Evolutionary conservation across 2,329 filamentous ascomycete genomes (phyloP).

Genomic region (Penicillium sp.): DNA sequence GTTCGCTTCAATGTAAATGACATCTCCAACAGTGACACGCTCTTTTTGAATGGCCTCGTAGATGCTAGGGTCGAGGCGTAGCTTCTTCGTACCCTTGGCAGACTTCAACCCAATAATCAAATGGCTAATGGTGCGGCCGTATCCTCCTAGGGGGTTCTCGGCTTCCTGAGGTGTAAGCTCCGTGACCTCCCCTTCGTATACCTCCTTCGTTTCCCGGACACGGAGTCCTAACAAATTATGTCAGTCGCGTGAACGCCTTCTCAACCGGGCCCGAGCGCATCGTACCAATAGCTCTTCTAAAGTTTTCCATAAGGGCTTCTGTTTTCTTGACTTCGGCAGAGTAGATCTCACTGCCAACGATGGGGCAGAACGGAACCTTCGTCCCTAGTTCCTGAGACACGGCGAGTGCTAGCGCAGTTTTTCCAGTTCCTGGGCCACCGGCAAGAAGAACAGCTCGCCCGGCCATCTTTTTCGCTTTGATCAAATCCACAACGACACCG

Average conservation of each 20-base stretch:
- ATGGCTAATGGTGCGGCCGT: constrained; percentile 96
- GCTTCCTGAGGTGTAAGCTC: constrained; percentile 97
- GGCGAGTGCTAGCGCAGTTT: constrained; percentile 92
- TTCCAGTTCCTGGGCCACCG: constrained; percentile 93
- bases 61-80: constrained; percentile 94
- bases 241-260: constrained; percentile 23
- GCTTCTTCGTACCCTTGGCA: constrained; percentile 95
- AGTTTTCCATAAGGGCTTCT: constrained; percentile 99
- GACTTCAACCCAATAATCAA: constrained; percentile 94
- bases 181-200: constrained; percentile 98
- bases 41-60: constrained; percentile 99
- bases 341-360: constrained; percentile 97
- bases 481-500: constrained; percentile 93
- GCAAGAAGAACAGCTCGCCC: constrained; percentile 91
- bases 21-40: constrained; percentile 91
- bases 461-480: constrained; percentile 96
- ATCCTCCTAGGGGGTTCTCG: constrained; percentile 94
- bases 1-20: constrained; percentile 99
- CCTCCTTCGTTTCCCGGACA: constrained; percentile 98
- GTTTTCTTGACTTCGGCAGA: constrained; percentile 99
- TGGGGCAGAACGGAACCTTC: constrained; percentile 97
- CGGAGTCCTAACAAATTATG: constrained; percentile 64
- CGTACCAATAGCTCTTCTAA: constrained; percentile 87
- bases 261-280: background rate
- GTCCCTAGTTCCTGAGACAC: constrained; percentile 97